phyloP scores from a whole-genome alignment of 768 basidiomycete genomes.

The Serendipita sp. region DNA sequence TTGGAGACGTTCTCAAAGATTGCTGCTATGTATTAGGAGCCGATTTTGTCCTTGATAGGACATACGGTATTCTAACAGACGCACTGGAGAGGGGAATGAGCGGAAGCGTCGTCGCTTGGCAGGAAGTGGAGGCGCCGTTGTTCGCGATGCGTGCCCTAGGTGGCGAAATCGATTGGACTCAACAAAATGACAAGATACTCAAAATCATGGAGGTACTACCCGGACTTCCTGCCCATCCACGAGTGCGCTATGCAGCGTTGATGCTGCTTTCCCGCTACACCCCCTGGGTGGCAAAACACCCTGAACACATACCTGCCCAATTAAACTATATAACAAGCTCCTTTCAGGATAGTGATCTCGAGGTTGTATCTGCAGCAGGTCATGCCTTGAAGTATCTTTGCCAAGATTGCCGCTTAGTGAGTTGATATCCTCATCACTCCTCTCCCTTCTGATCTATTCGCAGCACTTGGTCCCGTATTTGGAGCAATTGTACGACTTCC shows the following conservation, averaged over 20 bases:
- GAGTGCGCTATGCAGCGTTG: slow-evolving; percentile 87
- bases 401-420: slow-evolving; percentile 83
- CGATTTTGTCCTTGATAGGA: slow-evolving; percentile 61
- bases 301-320: slow-evolving; percentile 69
- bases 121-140: slow-evolving; percentile 91
- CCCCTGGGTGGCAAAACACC: slow-evolving; percentile 87
- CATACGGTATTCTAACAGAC: slow-evolving; percentile 64
- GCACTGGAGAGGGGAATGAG: slow-evolving; percentile 42
- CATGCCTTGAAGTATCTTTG: slow-evolving; percentile 94
- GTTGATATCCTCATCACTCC: slow-evolving; percentile 12
- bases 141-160: slow-evolving; percentile 99
- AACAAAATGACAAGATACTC: slow-evolving; percentile 75
- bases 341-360: slow-evolving; percentile 63
- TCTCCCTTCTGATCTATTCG: slow-evolving; percentile 5
- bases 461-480: slow-evolving; percentile 86
- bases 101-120: slow-evolving; percentile 55
- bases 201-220: slow-evolving; percentile 94
- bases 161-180: slow-evolving; percentile 61
- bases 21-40: slow-evolving; percentile 90
- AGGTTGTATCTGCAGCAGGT: slow-evolving; percentile 86
- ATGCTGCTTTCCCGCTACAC: slow-evolving; percentile 93
- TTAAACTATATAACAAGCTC: slow-evolving; percentile 85
- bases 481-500: slow-evolving; percentile 80
- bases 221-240: slow-evolving; percentile 73
- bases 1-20: slow-evolving; percentile 98